Conservation (phyloP, 768 basidiomycete genomes). For the Termitomyces sp. region DNA sequence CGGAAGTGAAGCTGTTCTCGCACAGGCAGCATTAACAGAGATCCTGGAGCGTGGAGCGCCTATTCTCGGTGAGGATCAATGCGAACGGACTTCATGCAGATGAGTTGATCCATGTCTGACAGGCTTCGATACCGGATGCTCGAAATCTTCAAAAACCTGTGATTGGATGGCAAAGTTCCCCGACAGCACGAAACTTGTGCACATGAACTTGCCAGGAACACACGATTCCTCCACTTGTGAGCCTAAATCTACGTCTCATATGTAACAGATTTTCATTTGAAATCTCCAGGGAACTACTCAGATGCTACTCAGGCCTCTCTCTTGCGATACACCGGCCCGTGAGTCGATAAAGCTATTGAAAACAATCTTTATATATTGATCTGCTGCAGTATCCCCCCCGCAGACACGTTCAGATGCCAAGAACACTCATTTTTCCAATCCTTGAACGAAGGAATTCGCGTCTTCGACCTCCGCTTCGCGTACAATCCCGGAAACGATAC, state of each 20-base stretch:
- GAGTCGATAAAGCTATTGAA: slow-evolving; percentile 16
- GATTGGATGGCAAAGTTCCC: slow-evolving; percentile 47
- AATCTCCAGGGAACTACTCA: slow-evolving; percentile 42
- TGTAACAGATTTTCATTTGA: neutral
- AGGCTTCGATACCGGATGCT: slow-evolving; percentile 37
- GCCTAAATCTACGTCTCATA: neutral
- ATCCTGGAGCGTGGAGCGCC: slow-evolving; percentile 31
- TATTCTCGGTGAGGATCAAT: slow-evolving; percentile 26
- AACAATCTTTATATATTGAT: neutral
- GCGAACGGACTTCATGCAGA: neutral
- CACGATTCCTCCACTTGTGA: slow-evolving; percentile 50
- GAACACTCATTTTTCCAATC: slow-evolving; percentile 45
- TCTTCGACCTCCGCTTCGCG: slow-evolving; percentile 47
- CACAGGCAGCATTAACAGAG: slow-evolving; percentile 26
- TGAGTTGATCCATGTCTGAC: neutral
- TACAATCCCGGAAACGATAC: slow-evolving; percentile 53
- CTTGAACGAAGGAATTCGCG: slow-evolving; percentile 48
- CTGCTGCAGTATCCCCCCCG: slow-evolving; percentile 29
- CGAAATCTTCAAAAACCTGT: slow-evolving; percentile 32
- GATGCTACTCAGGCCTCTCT: slow-evolving; percentile 40
- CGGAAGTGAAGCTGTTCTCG: slow-evolving; percentile 17
- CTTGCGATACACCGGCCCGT: slow-evolving; percentile 43
- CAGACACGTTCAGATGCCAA: slow-evolving; percentile 40
- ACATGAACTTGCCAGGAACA: slow-evolving; percentile 53
- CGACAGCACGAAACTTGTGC: slow-evolving; percentile 41